Percentiles rank a stretch among this genome's conserved stretches.
Conservation (phyloP, 495 filamentous ascomycete species). For the Podospora anserina region DNA sequence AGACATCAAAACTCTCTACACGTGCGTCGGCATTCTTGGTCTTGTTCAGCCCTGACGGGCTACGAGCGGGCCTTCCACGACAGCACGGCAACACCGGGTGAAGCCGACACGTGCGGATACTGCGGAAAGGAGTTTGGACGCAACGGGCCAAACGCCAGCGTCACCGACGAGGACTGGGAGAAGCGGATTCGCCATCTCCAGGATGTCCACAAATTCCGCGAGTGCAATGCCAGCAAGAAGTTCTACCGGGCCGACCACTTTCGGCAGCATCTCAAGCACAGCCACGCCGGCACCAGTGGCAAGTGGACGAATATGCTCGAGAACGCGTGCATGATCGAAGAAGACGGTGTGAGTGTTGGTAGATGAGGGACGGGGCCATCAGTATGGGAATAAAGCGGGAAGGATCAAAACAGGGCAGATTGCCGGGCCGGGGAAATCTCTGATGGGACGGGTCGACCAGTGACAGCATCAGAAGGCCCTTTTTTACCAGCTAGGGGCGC, state of each 20-base stretch:
- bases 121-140: conserved; percentile 91
- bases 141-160: conserved; percentile 39
- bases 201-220: conserved; percentile 90
- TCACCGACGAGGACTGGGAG: conserved; percentile 72
- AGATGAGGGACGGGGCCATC: conserved; percentile 12
- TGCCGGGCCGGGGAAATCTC: background rate
- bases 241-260: conserved; percentile 98
- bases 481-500: background rate
- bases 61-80: conserved; percentile 83
- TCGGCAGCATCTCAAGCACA: conserved; percentile 96
- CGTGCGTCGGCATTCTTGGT: conserved; percentile 94
- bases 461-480: background rate
- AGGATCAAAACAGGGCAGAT: background rate
- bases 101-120: conserved; percentile 85
- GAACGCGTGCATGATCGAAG: conserved; percentile 95
- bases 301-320: conserved; percentile 99
- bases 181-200: conserved; percentile 79
- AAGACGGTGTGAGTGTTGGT: conserved; percentile 46
- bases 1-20: conserved; percentile 96
- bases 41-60: conserved; percentile 78
- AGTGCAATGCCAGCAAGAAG: conserved; percentile 98
- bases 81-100: conserved; percentile 56
- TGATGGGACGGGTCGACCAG: background rate
- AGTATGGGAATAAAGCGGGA: background rate
- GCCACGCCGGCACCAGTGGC: conserved; percentile 91